Conservation (phyloP, 2,329 filamentous ascomycete species). For the Hypocrella siamensis region DNA sequence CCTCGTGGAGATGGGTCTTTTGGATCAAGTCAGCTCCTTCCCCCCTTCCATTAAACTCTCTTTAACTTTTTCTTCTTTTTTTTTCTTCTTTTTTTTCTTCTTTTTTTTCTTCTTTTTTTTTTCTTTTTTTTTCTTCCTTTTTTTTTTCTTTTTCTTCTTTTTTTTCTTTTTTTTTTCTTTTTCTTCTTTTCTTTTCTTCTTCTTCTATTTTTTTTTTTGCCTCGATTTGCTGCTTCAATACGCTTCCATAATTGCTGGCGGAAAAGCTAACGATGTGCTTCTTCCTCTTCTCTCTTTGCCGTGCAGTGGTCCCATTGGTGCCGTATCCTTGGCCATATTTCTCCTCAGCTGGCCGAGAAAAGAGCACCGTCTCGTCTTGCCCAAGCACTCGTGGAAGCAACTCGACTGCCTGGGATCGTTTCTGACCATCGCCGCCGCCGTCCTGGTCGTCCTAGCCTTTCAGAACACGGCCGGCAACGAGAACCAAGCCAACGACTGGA, state of each 20-base stretch:
- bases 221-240: too few relatives aligned
- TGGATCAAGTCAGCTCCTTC: constrained; percentile 30
- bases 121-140: too few relatives aligned
- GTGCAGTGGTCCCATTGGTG: constrained; percentile 28
- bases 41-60: neutral
- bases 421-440: constrained; percentile 35
- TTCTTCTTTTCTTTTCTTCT: too few relatives aligned
- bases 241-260: too few relatives aligned
- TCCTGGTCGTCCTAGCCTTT: constrained; percentile 41
- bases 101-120: too few relatives aligned
- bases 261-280: too few relatives aligned
- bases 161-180: too few relatives aligned
- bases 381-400: constrained; percentile 27
- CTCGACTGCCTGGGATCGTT: constrained; percentile 37
- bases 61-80: too few relatives aligned
- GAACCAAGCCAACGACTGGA: constrained; percentile 22
- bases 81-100: too few relatives aligned
- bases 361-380: constrained; percentile 20
- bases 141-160: too few relatives aligned
- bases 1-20: constrained; percentile 39
- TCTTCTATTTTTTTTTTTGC: too few relatives aligned
- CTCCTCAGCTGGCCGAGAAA: constrained; percentile 32
- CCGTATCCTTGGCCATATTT: constrained; percentile 29
- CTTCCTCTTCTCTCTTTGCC: neutral
- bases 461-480: constrained; percentile 26